These are phyloP conservation scores for Royoungia palumana DNA, from an alignment of 768 basidiomycete species.

Conservation along the genomic window DNA sequence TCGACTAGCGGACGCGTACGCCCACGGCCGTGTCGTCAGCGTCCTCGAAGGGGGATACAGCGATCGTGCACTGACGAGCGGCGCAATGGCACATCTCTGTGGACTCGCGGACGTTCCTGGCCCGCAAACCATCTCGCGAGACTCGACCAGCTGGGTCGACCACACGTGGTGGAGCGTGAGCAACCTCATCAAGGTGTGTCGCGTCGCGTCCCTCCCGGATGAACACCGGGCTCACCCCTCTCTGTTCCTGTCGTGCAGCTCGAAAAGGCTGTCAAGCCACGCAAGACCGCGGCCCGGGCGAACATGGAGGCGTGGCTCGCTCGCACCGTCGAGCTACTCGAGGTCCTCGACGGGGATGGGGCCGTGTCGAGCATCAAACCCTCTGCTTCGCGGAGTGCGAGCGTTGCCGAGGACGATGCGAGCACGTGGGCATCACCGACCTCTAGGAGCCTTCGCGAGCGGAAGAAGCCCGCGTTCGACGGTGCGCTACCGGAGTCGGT, in stretches of 20 bases:
- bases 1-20: slow-evolving; percentile 59
- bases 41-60: slow-evolving; percentile 96
- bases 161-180: slow-evolving; percentile 61
- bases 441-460: slow-evolving; percentile 49
- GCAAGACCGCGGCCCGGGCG: slow-evolving; percentile 40
- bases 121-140: background rate
- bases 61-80: slow-evolving; percentile 82
- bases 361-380: slow-evolving; percentile 1
- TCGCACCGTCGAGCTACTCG: slow-evolving; percentile 39
- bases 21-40: slow-evolving; percentile 71
- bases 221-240: background rate
- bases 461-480: slow-evolving; percentile 30
- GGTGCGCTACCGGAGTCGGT: background rate
- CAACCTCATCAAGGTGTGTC: slow-evolving; percentile 54
- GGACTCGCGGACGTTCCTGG: slow-evolving; percentile 48
- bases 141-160: slow-evolving; percentile 30
- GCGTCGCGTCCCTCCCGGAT: background rate
- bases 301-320: slow-evolving; percentile 55
- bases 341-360: slow-evolving; percentile 1
- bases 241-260: slow-evolving; percentile 41
- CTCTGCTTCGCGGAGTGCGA: slow-evolving; percentile 1
- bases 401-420: background rate
- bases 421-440: slow-evolving; percentile 29
- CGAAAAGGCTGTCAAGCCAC: slow-evolving; percentile 62
- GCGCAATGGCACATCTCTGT: slow-evolving; percentile 73